Evolutionary conservation across 495 filamentous ascomycete species (phyloP), one percentile per base, ranked within the genome.

Genomic region (Friedmanniomyces simplex): DNA sequence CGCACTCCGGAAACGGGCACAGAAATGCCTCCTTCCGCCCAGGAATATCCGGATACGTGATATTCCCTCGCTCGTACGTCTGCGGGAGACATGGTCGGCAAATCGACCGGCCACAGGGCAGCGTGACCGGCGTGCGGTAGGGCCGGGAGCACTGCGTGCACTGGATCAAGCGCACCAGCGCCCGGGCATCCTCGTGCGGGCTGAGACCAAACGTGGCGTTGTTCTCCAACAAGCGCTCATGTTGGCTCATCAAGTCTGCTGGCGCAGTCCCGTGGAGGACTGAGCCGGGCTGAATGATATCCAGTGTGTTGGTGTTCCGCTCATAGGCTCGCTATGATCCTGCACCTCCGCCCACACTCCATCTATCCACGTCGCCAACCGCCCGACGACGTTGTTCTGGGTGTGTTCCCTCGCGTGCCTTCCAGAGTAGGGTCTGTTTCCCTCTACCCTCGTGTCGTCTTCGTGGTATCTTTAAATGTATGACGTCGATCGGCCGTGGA

Each of bases 71-170:
- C 21, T 69, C 63, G 60, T 81, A 79, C 5, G 80, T 63, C 30
- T 77, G 68, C 7, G 91, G 90, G 1, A 95, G 71, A 70, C 91
- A 96, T 18, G 65, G 66, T 57, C 79, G 81, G 71, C 91, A 96
- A 6, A 95, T 62, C 7, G 84, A 79, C 66, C 86, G 81, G 2
- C 91, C 90, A 66, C 91, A 96, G 1, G 90, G 90, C 18, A 96
- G 73, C 3, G 87, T 87, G 43, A 87, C 73, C 13, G 91, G 89
- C 0, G 77, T 73, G 28, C 70, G 76, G 2, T 91, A 73, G 1
- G 85, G 87, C 14, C 71, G 73, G 12, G 85, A 87, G 67, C 91
- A 96, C 60, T 78, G 71, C 21, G 77, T 74, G 67, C 90, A 96
- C 68, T 91, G 87, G 18, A 90, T 72, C 26, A 88, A 69, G 34